phyloP scores from a whole-genome alignment of 2,329 filamentous ascomycete species.

The Grosmannia serpens region DNA sequence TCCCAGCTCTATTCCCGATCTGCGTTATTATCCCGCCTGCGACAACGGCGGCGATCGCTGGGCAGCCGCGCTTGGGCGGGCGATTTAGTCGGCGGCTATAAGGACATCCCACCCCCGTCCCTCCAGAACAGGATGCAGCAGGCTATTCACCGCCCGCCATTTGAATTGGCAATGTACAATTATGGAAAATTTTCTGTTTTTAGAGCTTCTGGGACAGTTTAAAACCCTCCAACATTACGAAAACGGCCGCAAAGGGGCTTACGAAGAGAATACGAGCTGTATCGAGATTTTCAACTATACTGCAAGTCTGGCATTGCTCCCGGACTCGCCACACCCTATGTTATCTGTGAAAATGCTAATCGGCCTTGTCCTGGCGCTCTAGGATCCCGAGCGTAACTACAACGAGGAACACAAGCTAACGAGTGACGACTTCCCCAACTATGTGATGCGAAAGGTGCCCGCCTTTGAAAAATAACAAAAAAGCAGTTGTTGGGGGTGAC shows the following conservation, averaged over 20 bases:
- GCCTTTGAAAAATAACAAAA: no score
- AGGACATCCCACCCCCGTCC: background rate
- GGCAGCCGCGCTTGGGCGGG: no score
- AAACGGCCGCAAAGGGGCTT: no score
- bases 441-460: background rate
- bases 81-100: no score
- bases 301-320: slow-evolving; percentile 2
- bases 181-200: background rate
- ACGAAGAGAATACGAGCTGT: slow-evolving; percentile 5
- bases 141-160: background rate
- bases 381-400: background rate
- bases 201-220: background rate
- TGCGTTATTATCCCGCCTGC: no score
- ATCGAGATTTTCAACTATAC: slow-evolving; percentile 15
- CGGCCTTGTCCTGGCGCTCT: background rate
- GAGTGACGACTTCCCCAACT: background rate
- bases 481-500: no score
- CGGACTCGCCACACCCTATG: no score
- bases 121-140: background rate
- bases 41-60: no score
- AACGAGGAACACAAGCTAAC: background rate
- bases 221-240: background rate
- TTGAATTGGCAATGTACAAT: background rate
- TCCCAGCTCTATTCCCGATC: no score
- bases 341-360: background rate